Evolutionary conservation across 345 rosid species (phyloP).

Genomic region (Corchorus capsularis): DNA sequence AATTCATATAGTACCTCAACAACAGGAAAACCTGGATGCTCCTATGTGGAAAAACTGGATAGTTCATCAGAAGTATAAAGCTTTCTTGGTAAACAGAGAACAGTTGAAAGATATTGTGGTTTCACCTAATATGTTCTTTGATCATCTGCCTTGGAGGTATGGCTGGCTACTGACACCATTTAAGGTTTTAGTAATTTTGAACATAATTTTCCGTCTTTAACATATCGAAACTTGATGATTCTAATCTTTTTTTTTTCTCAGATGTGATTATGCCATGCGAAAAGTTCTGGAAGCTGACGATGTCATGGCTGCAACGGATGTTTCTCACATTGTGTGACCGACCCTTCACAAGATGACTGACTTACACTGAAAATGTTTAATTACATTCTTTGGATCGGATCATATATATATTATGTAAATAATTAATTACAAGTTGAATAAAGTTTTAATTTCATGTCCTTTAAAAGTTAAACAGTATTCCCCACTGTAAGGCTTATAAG

Average conservation of each 20-base stretch:
- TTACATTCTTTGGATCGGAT: no score
- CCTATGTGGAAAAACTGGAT: slow-evolving; percentile 68
- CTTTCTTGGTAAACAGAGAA: slow-evolving; percentile 66
- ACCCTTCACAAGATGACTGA: background rate
- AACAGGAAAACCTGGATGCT: slow-evolving; percentile 29
- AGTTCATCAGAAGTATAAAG: slow-evolving; percentile 48
- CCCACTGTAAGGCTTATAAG: no score
- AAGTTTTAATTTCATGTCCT: no score
- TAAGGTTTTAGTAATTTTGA: background rate
- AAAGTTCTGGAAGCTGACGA: slow-evolving; percentile 61
- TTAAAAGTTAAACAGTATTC: no score
- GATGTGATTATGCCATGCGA: slow-evolving; percentile 67
- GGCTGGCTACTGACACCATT: background rate
- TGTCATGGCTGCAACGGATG: slow-evolving; percentile 21
- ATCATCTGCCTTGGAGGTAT: slow-evolving; percentile 97
- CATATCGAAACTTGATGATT: background rate
- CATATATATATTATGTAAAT: no score
- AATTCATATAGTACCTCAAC: slow-evolving; percentile 67
- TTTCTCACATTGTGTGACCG: slow-evolving; percentile 42
- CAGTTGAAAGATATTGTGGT: slow-evolving; percentile 72
- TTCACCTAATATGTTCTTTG: slow-evolving; percentile 87
- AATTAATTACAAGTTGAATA: no score
- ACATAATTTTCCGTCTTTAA: background rate
- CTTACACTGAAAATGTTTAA: no score
- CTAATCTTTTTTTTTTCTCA: slow-evolving; percentile 26